Base-by-base conservation (phyloP, 2,329 filamentous ascomycete genomes). In the Ascochyta fabae region DNA sequence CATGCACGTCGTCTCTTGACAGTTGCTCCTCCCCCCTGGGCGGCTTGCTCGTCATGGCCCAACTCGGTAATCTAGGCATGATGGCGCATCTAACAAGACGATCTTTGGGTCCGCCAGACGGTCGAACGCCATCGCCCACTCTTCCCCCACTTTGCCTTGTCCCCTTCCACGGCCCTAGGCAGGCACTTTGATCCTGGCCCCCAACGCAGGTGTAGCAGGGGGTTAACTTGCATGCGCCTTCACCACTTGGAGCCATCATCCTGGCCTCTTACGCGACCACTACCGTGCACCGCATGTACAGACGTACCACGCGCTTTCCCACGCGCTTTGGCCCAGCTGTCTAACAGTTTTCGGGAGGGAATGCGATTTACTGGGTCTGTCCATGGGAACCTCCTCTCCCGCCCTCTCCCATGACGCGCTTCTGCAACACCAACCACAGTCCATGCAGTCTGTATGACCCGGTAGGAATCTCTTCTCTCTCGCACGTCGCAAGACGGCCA, bases 261-360 rank as follows among this genome's bases (percentile, higher is more conserved):
- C 48, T 38, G 43, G 54, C 52, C 29, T 23, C 39, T 38, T 48
- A 40, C 48, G 39, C 44, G 43, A 45, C 22, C 26, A 26, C 26
- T 10, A 29, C 19, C 12, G 27, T 29, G 27, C 27, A 29, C 8
- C 12, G 8, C 19, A 19, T 19, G 26, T 19, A 19, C 36, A 34
- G 26, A 43, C 42, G 38, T 42, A 51, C 44, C 47, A 42, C 39
- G 42, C 53, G 42, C 10, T 16, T 43, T 24, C 34, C 41, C 35
- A 50, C 24, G 35, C 46, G 49, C 46, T 46, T 27, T 35, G 36
- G 24, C 41, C 33, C 41, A 36, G 40, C 15, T 48, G 45, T 10
- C 50, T 58, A 53, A 46, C 55, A 33, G 55, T 24, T 42, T 58
- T 42, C 34, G 55, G 55, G 47, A 58, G 41, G 46, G 40, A 58